Base-by-base conservation (phyloP, 441 rosid species). In the Populus hybrid region DNA sequence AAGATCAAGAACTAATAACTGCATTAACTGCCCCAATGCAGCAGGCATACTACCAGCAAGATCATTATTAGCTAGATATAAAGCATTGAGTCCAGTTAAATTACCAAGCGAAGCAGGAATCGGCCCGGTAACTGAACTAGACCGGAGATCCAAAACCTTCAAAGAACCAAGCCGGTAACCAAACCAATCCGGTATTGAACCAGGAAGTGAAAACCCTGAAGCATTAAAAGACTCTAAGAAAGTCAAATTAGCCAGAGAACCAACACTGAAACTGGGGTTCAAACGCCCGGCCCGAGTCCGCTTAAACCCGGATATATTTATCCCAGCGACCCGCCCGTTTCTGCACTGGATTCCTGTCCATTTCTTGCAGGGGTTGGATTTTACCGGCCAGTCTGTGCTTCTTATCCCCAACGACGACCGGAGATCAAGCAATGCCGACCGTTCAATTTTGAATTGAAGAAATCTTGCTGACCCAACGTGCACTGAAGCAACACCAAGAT, bases 371-470 rank as follows among this genome's bases (percentile, higher is more conserved):
- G 94, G 99, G 76, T 89, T 86, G 23, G 79, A 87, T 84, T 89
- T 94, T 28, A 84, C 85, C 8, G 99, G 98, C 99, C 99, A 96
- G 70, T 94, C 97, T 5, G 42, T 81, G 65, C 88, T 78, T 81
- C 87, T 88, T 65, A 96, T 86, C 70, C 99, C 99, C 77, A 96
- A 87, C 71, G 98, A 85, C 26, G 96, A 90, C 87, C 99, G 86
- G 80, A 96, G 97, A 67, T 81, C 81, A 42, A 90, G 85, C 79
- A 96, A 79, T 79, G 96, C 91, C 6, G 77, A 79, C 59, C 86
- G 68, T 76, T 96, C 98, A 36, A 61, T 57, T 46, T 10, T 42
- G 91, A 85, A 73, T 76, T 87, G 78, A 75, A 69, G 59, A 68
- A 20, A 71, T 65, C 65, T 69, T 77, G 77, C 87, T 89, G 92